phyloP scores from a whole-genome alignment of 1,284 basidiomycete species.

The Volvariella volvacea region DNA sequence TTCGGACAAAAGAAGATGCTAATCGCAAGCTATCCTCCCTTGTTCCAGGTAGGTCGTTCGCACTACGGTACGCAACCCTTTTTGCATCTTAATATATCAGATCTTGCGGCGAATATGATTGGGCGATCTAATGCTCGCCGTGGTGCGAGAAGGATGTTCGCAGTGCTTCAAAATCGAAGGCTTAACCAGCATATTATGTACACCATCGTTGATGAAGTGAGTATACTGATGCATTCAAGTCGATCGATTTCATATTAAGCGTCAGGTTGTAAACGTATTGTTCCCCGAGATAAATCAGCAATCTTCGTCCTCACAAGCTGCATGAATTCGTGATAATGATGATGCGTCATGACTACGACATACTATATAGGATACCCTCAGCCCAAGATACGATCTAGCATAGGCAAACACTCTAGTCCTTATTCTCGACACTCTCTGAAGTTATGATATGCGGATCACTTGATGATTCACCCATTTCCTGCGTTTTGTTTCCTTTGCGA shows the following conservation, averaged over 20 bases:
- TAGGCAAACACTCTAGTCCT: too few relatives aligned
- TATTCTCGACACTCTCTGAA: too few relatives aligned
- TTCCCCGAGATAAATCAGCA: conserved; percentile 43
- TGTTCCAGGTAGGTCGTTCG: conserved; percentile 70
- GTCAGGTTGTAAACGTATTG: conserved; percentile 51
- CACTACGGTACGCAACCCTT: not conserved
- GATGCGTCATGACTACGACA: too few relatives aligned
- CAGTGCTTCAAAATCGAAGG: conserved; percentile 86
- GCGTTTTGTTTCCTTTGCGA: conserved; percentile 16
- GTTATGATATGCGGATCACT: not conserved
- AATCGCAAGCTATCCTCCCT: conserved; percentile 83
- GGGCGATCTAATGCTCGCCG: conserved; percentile 89
- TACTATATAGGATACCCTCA: too few relatives aligned
- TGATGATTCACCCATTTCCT: conserved; percentile 8
- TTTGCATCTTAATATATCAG: conserved; percentile 33
- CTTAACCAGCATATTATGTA: conserved; percentile 91
- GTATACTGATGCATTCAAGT: conserved; percentile 11
- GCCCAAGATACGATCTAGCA: too few relatives aligned
- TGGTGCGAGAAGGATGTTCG: conserved; percentile 86
- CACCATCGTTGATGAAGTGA: conserved; percentile 81
- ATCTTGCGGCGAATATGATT: conserved; percentile 94
- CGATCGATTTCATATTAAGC: conserved; percentile 2
- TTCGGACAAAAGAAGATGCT: conserved; percentile 76
- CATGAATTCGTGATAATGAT: too few relatives aligned
- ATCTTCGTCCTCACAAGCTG: too few relatives aligned